Percentiles rank a stretch among this genome's conserved stretches.
These are phyloP conservation scores for Medicago truncatula DNA, from an alignment of 306 rosid species.

Conservation along the genomic window MtrunA17r5.0-ANR NC_053046.1:10684501-10685000, in stretches of 20 bases:
- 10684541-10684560: too few species aligned
- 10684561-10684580: too few species aligned
- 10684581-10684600: too few species aligned
- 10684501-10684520: too few species aligned
- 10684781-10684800: not conserved
- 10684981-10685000: not conserved
- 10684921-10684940: not conserved
- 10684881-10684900: slow-evolving; percentile 5
- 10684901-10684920: slow-evolving; percentile 6
- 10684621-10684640: too few species aligned
- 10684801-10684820: not conserved
- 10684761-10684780: not conserved
- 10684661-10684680: too few species aligned
- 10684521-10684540: too few species aligned
- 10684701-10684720: too few species aligned
- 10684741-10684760: not conserved
- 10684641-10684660: too few species aligned
- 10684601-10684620: too few species aligned
- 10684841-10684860: not conserved
- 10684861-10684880: slow-evolving; percentile 15
- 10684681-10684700: too few species aligned
- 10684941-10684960: not conserved
- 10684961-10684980: slow-evolving; percentile 10
- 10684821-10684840: not conserved
- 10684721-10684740: too few species aligned